A percentile compares a stretch with the other conserved stretches of the same genome.
phyloP scores from a whole-genome alignment of 2,329 filamentous ascomycete genomes.

The Sporothrix sp. region DNA sequence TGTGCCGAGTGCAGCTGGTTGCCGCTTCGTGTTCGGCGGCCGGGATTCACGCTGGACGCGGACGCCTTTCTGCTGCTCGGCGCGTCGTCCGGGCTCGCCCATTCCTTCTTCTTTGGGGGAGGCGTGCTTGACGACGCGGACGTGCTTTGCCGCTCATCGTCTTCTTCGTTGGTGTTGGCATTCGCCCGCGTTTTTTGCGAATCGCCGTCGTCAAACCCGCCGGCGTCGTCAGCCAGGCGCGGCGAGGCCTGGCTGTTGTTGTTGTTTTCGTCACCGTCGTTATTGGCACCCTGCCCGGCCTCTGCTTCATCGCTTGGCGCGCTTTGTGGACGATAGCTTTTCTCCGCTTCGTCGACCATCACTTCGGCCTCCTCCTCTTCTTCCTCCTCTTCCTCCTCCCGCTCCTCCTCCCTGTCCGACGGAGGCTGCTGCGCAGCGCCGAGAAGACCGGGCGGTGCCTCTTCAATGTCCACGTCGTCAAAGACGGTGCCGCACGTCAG shows the following conservation, averaged over 20 bases:
- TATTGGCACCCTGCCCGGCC: background rate
- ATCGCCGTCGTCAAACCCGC: background rate
- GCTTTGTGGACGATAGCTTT: conserved; percentile 20
- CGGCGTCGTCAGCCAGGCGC: too few species aligned
- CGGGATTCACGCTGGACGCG: too few species aligned
- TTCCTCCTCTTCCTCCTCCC: conserved; percentile 20
- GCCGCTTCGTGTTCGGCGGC: background rate
- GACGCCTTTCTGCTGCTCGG: background rate
- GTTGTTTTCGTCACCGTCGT: background rate
- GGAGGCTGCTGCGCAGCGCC: conserved; percentile 26
- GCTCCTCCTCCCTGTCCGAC: conserved; percentile 17
- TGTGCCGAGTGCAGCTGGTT: background rate
- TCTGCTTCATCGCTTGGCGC: conserved; percentile 3
- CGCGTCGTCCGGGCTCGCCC: background rate
- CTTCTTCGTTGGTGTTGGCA: too few species aligned
- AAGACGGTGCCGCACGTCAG: conserved; percentile 37
- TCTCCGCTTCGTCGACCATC: conserved; percentile 20
- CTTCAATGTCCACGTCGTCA: conserved; percentile 22
- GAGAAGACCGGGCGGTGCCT: conserved; percentile 33
- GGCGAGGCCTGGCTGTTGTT: too few species aligned
- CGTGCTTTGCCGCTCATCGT: too few species aligned
- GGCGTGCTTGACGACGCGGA: background rate
- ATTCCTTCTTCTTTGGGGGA: background rate
- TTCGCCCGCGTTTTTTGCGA: background rate
- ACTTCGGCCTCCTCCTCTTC: conserved; percentile 21